Base-by-base conservation (phyloP, 495 filamentous ascomycete species). In the Xylaria castorea region DNA sequence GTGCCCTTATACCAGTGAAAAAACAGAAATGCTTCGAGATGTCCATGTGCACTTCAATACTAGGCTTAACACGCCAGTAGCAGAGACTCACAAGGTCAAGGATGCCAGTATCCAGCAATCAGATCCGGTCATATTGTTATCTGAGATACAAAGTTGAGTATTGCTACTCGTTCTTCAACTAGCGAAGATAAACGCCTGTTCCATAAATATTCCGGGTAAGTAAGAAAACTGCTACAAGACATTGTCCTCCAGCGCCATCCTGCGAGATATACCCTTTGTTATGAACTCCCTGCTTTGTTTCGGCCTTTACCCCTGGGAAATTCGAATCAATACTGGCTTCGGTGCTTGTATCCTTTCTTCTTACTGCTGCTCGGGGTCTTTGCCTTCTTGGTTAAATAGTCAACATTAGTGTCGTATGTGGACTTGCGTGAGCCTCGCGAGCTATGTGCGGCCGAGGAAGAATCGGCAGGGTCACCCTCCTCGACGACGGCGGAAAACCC, bases 321-420 rank as follows among this genome's bases (percentile, higher is more conserved):
- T 55, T 38, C 66, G 57, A 68, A 44, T 75, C 46, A 77, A 74
- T 75, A 71, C 66, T 79, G 71, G 53, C 62, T 61, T 51, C 76
- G 72, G 36, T 66, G 71, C 73, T 78, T 81, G 58, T 79, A 77
- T 22, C 75, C 68, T 73, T 78, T 81, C 72, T 78, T 81, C 72
- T 80, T 81, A 62, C 74, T 71, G 46, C 75, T 73, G 64, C 42
- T 74, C 34, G 76, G 70, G 22, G 69, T 34, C 71, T 79, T 81
- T 18, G 71, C 46, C 60, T 76, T 80, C 71, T 76, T 81, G 9
- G 71, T 70, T 18, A 71, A 40, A 57, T 78, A 76, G 44, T 81
- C 79, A 5, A 51, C 58, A 48, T 53, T 66, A 5, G 76, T 51
- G 34, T 79, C 78, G 69, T 76, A 76, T 46, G 71, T 70, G 27